Percentiles rank a stretch among this genome's conserved stretches.
These are phyloP conservation scores for Exophiala spinifera DNA, from an alignment of 2,329 filamentous ascomycete species.

Conservation along the genomic window DNA sequence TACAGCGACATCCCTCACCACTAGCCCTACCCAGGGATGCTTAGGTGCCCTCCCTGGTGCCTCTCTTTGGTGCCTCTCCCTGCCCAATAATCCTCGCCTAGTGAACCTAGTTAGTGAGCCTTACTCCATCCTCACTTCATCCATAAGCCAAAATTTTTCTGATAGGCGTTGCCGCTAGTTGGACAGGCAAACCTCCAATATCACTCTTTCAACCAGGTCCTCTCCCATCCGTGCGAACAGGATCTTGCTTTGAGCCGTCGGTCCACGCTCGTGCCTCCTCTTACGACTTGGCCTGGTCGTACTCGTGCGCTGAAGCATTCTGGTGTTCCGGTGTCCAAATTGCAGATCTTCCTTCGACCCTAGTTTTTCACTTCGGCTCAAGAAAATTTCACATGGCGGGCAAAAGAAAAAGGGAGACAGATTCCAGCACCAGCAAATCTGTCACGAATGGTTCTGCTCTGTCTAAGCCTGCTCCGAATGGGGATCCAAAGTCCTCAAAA, in stretches of 20 bases:
- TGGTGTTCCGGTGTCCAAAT: too few species aligned
- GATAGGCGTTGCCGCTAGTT: not conserved
- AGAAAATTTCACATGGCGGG: conserved; percentile 34
- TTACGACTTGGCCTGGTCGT: too few species aligned
- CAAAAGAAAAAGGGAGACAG: conserved; percentile 44
- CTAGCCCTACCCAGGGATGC: too few species aligned
- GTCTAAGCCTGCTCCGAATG: conserved; percentile 12
- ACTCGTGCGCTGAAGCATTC: too few species aligned
- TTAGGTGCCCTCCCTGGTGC: not conserved
- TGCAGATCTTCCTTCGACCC: not conserved
- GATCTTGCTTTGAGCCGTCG: not conserved
- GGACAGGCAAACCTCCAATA: not conserved
- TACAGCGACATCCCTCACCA: too few species aligned
- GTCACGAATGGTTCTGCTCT: conserved; percentile 15
- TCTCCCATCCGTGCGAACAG: not conserved
- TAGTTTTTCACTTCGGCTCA: conserved; percentile 1
- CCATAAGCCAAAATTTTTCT: too few species aligned
- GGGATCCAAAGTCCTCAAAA: conserved; percentile 23
- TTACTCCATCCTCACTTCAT: too few species aligned
- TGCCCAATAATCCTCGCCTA: too few species aligned
- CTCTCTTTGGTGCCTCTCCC: not conserved
- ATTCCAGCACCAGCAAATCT: conserved; percentile 1
- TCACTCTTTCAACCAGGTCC: not conserved
- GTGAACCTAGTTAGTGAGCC: too few species aligned
- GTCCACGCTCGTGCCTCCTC: too few species aligned